phyloP scores from a whole-genome alignment of 345 rosid species.

The Arabidopsis thaliana region TAIR10.1 NC_003070.9:29719501-29720000 shows the following conservation, averaged over 20 bases:
- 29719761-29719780: slow-evolving; percentile 74
- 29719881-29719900: slow-evolving; percentile 91
- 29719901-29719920: slow-evolving; percentile 99
- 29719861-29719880: slow-evolving; percentile 93
- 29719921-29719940: slow-evolving; percentile 98
- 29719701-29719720: slow-evolving; percentile 63
- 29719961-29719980: slow-evolving; percentile 99
- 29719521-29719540: slow-evolving; percentile 96
- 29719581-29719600: slow-evolving; percentile 27
- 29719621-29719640: slow-evolving; percentile 22
- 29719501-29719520: slow-evolving; percentile 99
- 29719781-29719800: slow-evolving; percentile 96
- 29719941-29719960: slow-evolving; percentile 97
- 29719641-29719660: not conserved
- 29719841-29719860: slow-evolving; percentile 96
- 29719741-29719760: slow-evolving; percentile 90
- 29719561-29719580: slow-evolving; percentile 32
- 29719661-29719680: slow-evolving; percentile 16
- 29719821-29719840: slow-evolving; percentile 98
- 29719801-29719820: slow-evolving; percentile 93
- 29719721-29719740: slow-evolving; percentile 78
- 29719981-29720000: slow-evolving; percentile 99
- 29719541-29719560: slow-evolving; percentile 95
- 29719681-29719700: slow-evolving; percentile 15
- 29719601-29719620: slow-evolving; percentile 19